Evolutionary conservation across 129 eudicot genomes (phyloP), one percentile per base, ranked within the genome.

Genomic region (Apium graveolens): DNA sequence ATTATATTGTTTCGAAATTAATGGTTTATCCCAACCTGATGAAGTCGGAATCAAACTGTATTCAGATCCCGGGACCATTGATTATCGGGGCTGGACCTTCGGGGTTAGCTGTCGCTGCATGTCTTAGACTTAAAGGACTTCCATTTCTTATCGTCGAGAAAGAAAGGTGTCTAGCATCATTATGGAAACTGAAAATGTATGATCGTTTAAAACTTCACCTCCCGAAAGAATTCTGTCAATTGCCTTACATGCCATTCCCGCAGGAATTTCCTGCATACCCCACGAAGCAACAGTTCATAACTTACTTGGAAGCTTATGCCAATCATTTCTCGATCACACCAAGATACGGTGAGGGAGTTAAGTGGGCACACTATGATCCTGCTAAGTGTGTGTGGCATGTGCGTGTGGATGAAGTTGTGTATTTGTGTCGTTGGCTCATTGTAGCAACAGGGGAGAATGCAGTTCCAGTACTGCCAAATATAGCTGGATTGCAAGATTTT

Each of bases 181-280:
- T 86, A 8, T 83, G 84, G 91, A 81, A 83, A 51, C 76, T 60
- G 12, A 83, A 78, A 74, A 81, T 87, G 24, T 85, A 88, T 68
- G 87, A 88, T 34, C 82, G 86, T 32, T 69, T 87, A 38, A 78
- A 55, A 57, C 87, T 88, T 77, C 91, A 85, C 78, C 75, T 87
- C 53, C 91, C 91, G 1, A 85, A 83, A 75, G 45, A 78, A 72
- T 83, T 70, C 43, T 88, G 91, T 29, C 79, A 85, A 21, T 86
- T 82, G 39, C 89, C 85, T 26, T 48, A 31, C 20, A 48, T 80
- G 75, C 70, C 79, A 11, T 87, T 87, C 76, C 87, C 87, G 9
- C 69, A 35, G 39, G 78, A 85, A 26, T 78, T 72, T 71, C 89
- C 91, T 39, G 63, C 66, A 48, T 88, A 88, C 49, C 87, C 86